Evolutionary conservation across 805 yeast genomes (phyloP), one percentile per base, ranked within the genome.

Genomic region (Nakazawaea laoshanensis): DNA sequence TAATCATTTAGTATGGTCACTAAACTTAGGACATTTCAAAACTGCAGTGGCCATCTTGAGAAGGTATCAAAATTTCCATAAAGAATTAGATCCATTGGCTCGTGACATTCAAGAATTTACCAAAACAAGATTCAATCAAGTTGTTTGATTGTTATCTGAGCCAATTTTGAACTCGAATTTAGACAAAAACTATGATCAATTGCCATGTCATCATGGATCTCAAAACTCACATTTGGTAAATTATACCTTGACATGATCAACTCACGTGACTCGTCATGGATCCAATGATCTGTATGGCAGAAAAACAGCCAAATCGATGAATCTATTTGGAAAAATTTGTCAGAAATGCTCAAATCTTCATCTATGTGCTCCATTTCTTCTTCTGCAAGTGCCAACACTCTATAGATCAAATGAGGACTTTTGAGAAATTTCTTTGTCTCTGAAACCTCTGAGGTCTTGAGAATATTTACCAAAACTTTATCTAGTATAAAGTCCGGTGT

Each of bases 11-110:
- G 32, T 36, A 7, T 36, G 39, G 39, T 27, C 35, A 7, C 31
- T 31, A 16, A 27, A 19, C 14, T 36, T 31, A 19, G 39, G 35
- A 24, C 39, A 36, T 36, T 36, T 36, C 35, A 36, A 36, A 36
- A 27, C 18, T 3, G 35, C 35, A 14, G 23, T 36, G 6, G 23
- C 16, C 23, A 16, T 25, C 5, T 27, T 36, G 17, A 19, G 22
- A 8, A 24, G 24, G 10, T 26, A 36, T 26, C 26, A 27, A 16
- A 24, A 23, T 12, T 30, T 12, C 19, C 35, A 31, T 19, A 15
- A 24, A 12, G 39, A 36, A 11, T 31, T 36, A 35, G 32, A 31
- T n/a, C 22, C 30, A 8, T 23, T 36, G 12, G 24, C 31, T 4
- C 21, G 14, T n/a, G 35, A 36, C 5, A 28, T 36, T 7, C 39